Evolutionary conservation across 1,284 basidiomycete species (phyloP).

Genomic region (Malassezia vespertilionis): DNA sequence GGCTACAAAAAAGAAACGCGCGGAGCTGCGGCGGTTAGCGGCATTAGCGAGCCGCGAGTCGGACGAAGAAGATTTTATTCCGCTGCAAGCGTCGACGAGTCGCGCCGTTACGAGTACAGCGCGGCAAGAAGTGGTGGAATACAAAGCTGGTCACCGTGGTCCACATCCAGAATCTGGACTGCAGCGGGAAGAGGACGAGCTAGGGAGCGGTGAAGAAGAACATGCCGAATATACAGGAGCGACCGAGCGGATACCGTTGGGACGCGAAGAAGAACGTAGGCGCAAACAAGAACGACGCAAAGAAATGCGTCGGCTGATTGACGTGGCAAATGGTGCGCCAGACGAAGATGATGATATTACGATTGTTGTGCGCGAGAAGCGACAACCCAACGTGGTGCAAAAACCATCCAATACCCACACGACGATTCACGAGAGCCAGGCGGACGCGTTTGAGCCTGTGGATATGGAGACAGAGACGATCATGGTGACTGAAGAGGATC

Average conservation of each 20-base stretch:
- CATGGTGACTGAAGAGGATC: conserved; percentile 58
- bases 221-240: conserved; percentile 38
- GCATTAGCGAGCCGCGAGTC: not conserved
- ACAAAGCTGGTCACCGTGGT: conserved; percentile 9
- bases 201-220: conserved; percentile 37
- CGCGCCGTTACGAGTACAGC: not conserved
- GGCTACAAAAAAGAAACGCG: conserved; percentile 2
- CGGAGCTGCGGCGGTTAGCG: not conserved
- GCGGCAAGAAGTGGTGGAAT: not conserved
- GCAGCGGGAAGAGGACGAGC: conserved; percentile 37
- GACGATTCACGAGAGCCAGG: conserved; percentile 10
- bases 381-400: not conserved
- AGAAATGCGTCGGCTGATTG: conserved; percentile 18
- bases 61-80: conserved; percentile 2
- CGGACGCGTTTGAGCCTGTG: conserved; percentile 3
- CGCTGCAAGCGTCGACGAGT: not conserved
- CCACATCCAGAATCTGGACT: conserved; percentile 35
- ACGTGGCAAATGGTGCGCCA: conserved; percentile 16
- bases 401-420: not conserved
- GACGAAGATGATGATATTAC: conserved; percentile 19
- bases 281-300: conserved; percentile 19
- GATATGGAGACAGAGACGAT: not conserved
- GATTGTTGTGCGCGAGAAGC: conserved; percentile 13
- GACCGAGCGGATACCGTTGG: conserved; percentile 34
- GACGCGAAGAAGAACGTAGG: conserved; percentile 21